Base-by-base conservation (phyloP, 2,329 filamentous ascomycete species). In the Boeremia exigua region DNA sequence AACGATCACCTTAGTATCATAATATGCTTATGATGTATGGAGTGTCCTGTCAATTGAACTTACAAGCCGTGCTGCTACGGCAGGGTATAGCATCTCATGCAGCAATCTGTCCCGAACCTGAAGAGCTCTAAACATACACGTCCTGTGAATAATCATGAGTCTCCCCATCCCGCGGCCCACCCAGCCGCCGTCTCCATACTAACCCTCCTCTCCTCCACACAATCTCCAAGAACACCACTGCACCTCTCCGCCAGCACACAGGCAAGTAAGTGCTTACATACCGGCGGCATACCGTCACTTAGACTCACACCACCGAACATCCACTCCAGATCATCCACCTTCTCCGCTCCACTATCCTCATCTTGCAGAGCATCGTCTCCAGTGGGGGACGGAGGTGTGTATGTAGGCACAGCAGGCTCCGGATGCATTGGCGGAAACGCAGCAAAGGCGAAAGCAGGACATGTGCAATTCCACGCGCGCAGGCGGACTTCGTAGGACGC, bases 201-300 rank as follows among this genome's bases (percentile, higher is more conserved):
- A 14, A 89, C 81, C 36, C 70, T 67, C 66, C 78, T 80, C 63
- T 84, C 81, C 54, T 83, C 80, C 14, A 89, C 80, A 64, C 84
- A 84, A 1, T 67, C 67, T 4, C 80, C 82, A 62, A 95, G 82
- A 27, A 87, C 73, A 3, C 60, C 73, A 0, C 71, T 72, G 79
- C 90, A 93, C 42, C 81, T 80, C 71, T 91, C 88, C 6, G 82
- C 88, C 51, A 98, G 74, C 36, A 94, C 76, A 73, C 91, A 96
- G 1, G 94, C 94, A 14, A 98, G 82, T 5, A 98, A 76, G 75
- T 99, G 94, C 77, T 97, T 97, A 74, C 94, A 99, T 77, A 90
- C 65, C 6, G 82, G 82, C 49, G 86, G 84, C 54, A 83, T 77
- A 33, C 76, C 69, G 4, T 61, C 14, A 3, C 37, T 47, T 6